Evolutionary conservation across 2,329 filamentous ascomycete genomes (phyloP), one percentile per base, ranked within the genome.

Genomic region (Aciculosporium take): DNA sequence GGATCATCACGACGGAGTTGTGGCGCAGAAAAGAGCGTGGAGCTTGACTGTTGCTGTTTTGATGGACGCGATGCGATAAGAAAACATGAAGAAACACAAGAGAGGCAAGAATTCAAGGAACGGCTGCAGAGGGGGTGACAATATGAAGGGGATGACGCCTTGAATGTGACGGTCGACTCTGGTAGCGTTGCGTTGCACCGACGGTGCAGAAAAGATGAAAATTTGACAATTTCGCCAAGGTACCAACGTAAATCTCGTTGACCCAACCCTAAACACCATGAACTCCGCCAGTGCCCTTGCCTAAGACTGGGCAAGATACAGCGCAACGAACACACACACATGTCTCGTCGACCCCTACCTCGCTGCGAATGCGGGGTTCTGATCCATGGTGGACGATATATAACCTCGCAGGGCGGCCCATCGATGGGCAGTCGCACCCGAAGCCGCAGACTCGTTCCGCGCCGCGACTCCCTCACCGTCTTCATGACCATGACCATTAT

Each of bases 311-410:
- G 9, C 7, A 9, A 10, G 15, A 20, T 6, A n/a, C 23, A 12
- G 12, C 10, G 25, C 28, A 15, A 4, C 4, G 9, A 9, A 20
- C 9, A 7, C 8, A 10, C 12, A 9, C 5, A 29, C 15, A 10
- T n/a, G 3, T 12, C 13, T 10, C 8, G 7, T 37, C n/a, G n/a
- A n/a, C n/a, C n/a, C 15, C 39, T 36, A 38, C 42, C 59, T 56
- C 17, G 43, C 49, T 17, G 46, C 44, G 51, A 94, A 94, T 3
- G 81, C 84, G 12, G 81, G 76, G 51, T 89, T 89, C 60, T 85
- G 82, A 63, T 94, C 85, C 79, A 94, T 85, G 1, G 85, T 95
- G 32, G 79, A 72, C 2, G 84, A 81, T 39, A 95, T 93, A 56
- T 89, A 93, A 8, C 70, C 78, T 52, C 88, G 76, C 59, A 96